phyloP scores from a whole-genome alignment of 169 alveolate species.

The Cystoisospora suis region DNA sequence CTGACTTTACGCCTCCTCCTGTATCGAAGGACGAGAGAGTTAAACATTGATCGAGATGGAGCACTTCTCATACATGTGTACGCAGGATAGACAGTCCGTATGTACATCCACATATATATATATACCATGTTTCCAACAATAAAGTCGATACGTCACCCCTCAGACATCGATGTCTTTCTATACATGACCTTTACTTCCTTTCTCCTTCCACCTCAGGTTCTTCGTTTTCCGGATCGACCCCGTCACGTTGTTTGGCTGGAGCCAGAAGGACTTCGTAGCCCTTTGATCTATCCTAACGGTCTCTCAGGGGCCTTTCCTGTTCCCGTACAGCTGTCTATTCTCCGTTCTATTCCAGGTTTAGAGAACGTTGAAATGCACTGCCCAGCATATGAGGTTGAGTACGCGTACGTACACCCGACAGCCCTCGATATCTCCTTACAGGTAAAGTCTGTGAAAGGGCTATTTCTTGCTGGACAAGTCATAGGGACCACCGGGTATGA shows the following conservation, averaged over 20 bases:
- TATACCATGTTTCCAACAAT: too few relatives aligned
- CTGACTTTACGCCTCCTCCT: too few relatives aligned
- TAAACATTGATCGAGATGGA: too few relatives aligned
- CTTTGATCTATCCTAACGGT: constrained; percentile 90
- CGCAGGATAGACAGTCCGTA: too few relatives aligned
- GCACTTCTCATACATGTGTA: too few relatives aligned
- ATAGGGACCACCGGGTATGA: constrained; percentile 95
- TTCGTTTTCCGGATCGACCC: constrained; percentile 77
- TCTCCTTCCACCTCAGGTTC: not conserved
- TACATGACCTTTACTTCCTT: not conserved
- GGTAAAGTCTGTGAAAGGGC: constrained; percentile 75
- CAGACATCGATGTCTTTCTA: too few relatives aligned
- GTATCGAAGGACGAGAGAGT: too few relatives aligned
- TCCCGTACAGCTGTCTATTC: constrained; percentile 78
- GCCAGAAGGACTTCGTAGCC: constrained; percentile 87
- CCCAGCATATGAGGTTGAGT: constrained; percentile 92
- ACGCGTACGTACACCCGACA: constrained; percentile 84
- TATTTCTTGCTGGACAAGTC: constrained; percentile 91
- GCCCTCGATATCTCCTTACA: constrained; percentile 81
- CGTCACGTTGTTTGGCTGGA: constrained; percentile 92
- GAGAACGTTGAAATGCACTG: constrained; percentile 82
- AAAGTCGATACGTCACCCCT: too few relatives aligned
- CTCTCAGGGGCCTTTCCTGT: constrained; percentile 88
- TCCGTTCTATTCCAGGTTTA: constrained; percentile 75
- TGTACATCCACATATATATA: too few relatives aligned